Evolutionary conservation across 139 green algal species (phyloP), one percentile per base, ranked within the genome.

Genomic region (Auxenochlorella protothecoides): DNA sequence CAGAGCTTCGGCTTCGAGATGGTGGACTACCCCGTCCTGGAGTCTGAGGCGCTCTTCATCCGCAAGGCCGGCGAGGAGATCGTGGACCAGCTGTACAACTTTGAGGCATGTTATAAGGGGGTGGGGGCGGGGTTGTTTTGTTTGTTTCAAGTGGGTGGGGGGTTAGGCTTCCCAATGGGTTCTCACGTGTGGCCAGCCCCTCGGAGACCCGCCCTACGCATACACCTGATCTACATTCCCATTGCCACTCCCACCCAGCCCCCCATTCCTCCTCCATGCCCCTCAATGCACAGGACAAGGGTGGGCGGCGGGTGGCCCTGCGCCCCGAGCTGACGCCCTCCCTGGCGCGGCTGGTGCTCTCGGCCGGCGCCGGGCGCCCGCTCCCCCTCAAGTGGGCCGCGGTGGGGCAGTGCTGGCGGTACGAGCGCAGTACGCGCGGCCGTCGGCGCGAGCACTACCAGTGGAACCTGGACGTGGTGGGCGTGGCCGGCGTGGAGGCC

Each of bases 31-130:
- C 95, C 95, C 11, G 93, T 99, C 69, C 80, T 99, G 62, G 95
- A 99, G 75, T 92, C 82, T 5, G 95, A 99, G 81, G 93, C 95
- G 80, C 89, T 99, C 4, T 99, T 94, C 76, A 84, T 91, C 53
- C 85, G 95, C 16, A 99, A 99, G 69, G 94, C 94, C 7, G 95
- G 95, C 9, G 95, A 99, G 78, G 95, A 99, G 75, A 98, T 99
- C 82, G 96, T 90, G 0, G 82, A 92, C 12, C 94, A 98, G 85
- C 89, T 99, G 51, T 99, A 97, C 80, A 95, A 95, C 80, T 99
- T 99, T 80, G 86, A 94, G 84, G 87, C 86, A 68, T 52, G 63
- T 12, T 52, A 68, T n/a, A 44, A 5, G 65, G 27, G 27, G 27
- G 27, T 44, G 27, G 27, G 27, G 27, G 0, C 27, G 27, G 27